phyloP scores from a whole-genome alignment of 345 rosid species.

The Rhodamnia argentea region DNA sequence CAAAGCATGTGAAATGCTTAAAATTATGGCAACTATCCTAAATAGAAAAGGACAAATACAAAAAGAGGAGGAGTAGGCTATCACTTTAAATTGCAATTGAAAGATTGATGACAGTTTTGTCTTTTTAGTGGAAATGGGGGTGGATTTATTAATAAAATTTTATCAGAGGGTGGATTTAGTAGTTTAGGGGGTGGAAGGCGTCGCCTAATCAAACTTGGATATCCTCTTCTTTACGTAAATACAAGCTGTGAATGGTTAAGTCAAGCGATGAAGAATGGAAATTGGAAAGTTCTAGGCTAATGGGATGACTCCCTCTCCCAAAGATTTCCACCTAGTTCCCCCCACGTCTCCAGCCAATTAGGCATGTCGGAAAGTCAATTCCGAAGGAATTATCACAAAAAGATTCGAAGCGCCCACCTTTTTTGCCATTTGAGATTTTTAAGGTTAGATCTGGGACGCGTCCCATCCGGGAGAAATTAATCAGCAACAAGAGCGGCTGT shows the following conservation, averaged over 20 bases:
- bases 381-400: neutral
- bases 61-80: no score
- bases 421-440: neutral
- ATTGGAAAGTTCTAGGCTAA: no score
- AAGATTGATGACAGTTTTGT: no score
- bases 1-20: no score
- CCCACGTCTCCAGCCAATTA: neutral
- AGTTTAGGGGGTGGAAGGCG: no score
- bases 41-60: no score
- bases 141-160: no score
- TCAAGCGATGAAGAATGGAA: neutral
- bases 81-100: no score
- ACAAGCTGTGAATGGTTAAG: neutral
- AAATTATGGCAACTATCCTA: no score
- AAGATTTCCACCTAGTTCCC: neutral
- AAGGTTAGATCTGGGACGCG: neutral
- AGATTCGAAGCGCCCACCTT: neutral
- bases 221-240: neutral
- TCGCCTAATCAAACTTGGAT: neutral
- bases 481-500: neutral
- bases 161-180: no score
- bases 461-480: neutral
- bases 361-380: neutral
- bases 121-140: no score
- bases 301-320: neutral